Evolutionary conservation across 345 rosid species (phyloP).

Genomic region (Microthlaspi erraticum): DNA sequence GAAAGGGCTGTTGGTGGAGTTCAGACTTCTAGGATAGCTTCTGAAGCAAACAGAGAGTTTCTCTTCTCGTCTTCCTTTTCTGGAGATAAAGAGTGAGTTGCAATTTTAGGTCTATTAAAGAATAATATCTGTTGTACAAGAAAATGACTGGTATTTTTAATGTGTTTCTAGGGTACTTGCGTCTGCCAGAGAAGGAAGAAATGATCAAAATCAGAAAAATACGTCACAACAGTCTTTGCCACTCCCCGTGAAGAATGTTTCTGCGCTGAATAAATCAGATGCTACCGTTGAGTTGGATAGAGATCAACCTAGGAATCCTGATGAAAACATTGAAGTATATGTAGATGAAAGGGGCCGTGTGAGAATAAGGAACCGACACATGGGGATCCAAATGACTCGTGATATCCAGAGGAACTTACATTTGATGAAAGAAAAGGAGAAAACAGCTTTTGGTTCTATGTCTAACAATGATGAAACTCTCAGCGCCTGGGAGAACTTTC

Average conservation of each 20-base stretch:
- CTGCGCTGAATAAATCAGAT: slow-evolving; percentile 50
- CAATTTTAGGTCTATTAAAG: slow-evolving; percentile 8
- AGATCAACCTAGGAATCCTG: slow-evolving; percentile 51
- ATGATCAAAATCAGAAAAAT: slow-evolving; percentile 50
- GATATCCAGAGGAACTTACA: slow-evolving; percentile 95
- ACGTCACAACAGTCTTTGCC: slow-evolving; percentile 42
- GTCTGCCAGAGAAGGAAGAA: slow-evolving; percentile 56
- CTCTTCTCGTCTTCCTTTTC: slow-evolving; percentile 87
- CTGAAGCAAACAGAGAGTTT: slow-evolving; percentile 95
- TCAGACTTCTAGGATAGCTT: slow-evolving; percentile 88
- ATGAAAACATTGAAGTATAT: slow-evolving; percentile 77
- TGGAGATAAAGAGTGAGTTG: slow-evolving; percentile 89
- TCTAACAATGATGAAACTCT: slow-evolving; percentile 36
- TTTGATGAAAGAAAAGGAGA: slow-evolving; percentile 83
- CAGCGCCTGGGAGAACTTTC: slow-evolving; percentile 40
- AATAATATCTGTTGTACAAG: slow-evolving; percentile 6
- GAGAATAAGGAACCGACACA: slow-evolving; percentile 76
- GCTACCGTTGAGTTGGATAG: slow-evolving; percentile 44
- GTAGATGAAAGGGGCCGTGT: slow-evolving; percentile 78
- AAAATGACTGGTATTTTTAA: slow-evolving; percentile 22
- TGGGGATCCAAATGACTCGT: slow-evolving; percentile 96
- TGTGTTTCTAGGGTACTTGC: slow-evolving; percentile 60
- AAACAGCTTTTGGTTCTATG: slow-evolving; percentile 39
- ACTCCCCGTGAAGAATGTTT: slow-evolving; percentile 41
- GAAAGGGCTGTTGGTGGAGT: slow-evolving; percentile 86